A percentile compares a stretch with the other conserved stretches of the same genome.
phyloP scores from a whole-genome alignment of 73 alveolate genomes.

The Symbiodinium pilosum region DNA sequence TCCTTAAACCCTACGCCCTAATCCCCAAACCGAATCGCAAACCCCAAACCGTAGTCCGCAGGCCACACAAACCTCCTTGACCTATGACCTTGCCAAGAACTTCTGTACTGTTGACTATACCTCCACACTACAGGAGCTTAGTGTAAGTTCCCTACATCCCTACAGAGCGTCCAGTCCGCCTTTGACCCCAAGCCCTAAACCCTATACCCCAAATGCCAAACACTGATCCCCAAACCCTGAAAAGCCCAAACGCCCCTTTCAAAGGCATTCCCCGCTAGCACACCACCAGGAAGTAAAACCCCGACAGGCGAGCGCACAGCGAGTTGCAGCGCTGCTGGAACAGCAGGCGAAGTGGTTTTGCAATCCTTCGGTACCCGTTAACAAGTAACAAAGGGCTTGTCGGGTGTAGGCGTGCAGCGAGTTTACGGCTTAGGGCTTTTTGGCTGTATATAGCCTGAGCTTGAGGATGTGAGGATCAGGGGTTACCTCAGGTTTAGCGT shows the following conservation, averaged over 20 bases:
- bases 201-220: not conserved
- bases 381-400: too few relatives aligned
- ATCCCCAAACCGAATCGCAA: too few relatives aligned
- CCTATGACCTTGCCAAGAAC: too few relatives aligned
- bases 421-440: not conserved
- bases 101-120: too few relatives aligned
- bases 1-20: too few relatives aligned
- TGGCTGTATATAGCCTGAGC: not conserved
- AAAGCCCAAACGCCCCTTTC: not conserved
- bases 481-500: not conserved
- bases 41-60: too few relatives aligned
- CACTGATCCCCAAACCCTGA: not conserved
- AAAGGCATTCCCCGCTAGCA: too few relatives aligned
- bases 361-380: not conserved
- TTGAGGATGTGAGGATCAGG: not conserved
- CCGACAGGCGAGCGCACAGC: slow-evolving; percentile 41
- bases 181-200: not conserved
- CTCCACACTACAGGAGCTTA: too few relatives aligned
- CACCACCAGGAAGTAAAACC: too few relatives aligned
- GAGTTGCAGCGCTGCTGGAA: slow-evolving; percentile 56
- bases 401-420: not conserved
- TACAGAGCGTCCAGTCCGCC: too few relatives aligned
- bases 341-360: slow-evolving; percentile 23
- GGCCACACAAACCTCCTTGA: too few relatives aligned
- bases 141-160: too few relatives aligned